Conservation (phyloP, 139 green algal species). For the Haematococcus lacustris region DNA sequence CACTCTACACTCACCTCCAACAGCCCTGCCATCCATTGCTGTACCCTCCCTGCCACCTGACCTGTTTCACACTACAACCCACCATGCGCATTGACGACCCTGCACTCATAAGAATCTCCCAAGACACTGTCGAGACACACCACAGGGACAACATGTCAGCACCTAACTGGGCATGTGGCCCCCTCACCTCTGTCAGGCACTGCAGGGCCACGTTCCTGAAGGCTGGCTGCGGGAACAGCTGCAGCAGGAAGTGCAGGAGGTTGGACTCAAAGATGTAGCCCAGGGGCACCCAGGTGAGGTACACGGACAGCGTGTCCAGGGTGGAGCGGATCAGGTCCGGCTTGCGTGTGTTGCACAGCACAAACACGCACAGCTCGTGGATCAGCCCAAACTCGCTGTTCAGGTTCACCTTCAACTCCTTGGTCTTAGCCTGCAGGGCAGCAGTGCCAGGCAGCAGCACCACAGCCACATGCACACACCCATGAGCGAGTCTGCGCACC, state of each 20-base stretch:
- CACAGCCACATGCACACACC: too few relatives aligned
- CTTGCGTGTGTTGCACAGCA: slow-evolving; percentile 69
- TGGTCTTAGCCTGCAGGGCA: slow-evolving; percentile 76
- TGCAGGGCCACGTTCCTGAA: slow-evolving; percentile 75
- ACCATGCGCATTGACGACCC: too few relatives aligned
- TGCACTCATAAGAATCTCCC: too few relatives aligned
- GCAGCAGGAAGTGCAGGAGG: slow-evolving; percentile 82
- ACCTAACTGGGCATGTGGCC: background rate
- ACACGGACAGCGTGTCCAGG: slow-evolving; percentile 77
- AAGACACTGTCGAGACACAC: too few relatives aligned
- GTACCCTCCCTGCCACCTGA: too few relatives aligned
- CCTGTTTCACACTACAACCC: too few relatives aligned
- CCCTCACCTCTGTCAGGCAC: slow-evolving; percentile 78
- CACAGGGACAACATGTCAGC: background rate
- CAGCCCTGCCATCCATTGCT: too few relatives aligned
- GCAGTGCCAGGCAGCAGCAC: background rate
- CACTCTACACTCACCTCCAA: too few relatives aligned
- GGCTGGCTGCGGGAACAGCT: slow-evolving; percentile 81
- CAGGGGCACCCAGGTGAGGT: slow-evolving; percentile 90
- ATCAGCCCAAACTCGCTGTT: slow-evolving; percentile 92
- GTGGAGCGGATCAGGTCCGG: slow-evolving; percentile 66
- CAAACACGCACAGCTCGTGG: slow-evolving; percentile 90
- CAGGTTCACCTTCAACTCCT: slow-evolving; percentile 88
- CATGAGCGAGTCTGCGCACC: too few relatives aligned
- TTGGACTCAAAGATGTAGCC: slow-evolving; percentile 96